Percentiles rank a stretch among this genome's conserved stretches.
Conservation (phyloP, 805 yeast genomes). For the Lachancea kluyveri region DNA sequence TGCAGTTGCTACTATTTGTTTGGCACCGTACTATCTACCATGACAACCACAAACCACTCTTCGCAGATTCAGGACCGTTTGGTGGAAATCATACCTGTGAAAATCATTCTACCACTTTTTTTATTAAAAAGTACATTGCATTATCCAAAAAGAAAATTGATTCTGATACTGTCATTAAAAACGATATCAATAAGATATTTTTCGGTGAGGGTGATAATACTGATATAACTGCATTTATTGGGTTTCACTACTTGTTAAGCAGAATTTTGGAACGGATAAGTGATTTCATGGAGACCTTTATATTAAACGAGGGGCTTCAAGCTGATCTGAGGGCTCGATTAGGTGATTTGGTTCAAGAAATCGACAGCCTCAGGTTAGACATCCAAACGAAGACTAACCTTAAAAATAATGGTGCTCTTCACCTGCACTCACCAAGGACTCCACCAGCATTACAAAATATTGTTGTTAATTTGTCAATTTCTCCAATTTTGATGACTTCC, state of each 20-base stretch:
- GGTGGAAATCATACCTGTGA: slow-evolving; percentile 3
- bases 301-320: slow-evolving; percentile 1
- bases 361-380: no score
- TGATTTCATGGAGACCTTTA: slow-evolving; percentile 1
- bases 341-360: no score
- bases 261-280: slow-evolving; percentile 2
- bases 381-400: no score
- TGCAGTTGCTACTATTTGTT: slow-evolving; percentile 18
- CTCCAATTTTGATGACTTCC: no score
- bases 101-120: slow-evolving; percentile 3
- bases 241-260: slow-evolving; percentile 3
- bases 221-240: slow-evolving; percentile 2
- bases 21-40: slow-evolving; percentile 17
- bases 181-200: slow-evolving; percentile 3
- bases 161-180: slow-evolving; percentile 2
- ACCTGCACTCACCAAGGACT: no score
- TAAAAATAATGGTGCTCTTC: no score
- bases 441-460: no score
- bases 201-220: slow-evolving; percentile 1
- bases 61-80: neutral
- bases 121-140: slow-evolving; percentile 4
- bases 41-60: slow-evolving; percentile 1
- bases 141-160: slow-evolving; percentile 3
- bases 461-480: no score
- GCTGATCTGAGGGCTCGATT: no score